Evolutionary conservation across 495 filamentous ascomycete genomes (phyloP), one percentile per base, ranked within the genome.

Genomic region (Ascodesmis nigricans): DNA sequence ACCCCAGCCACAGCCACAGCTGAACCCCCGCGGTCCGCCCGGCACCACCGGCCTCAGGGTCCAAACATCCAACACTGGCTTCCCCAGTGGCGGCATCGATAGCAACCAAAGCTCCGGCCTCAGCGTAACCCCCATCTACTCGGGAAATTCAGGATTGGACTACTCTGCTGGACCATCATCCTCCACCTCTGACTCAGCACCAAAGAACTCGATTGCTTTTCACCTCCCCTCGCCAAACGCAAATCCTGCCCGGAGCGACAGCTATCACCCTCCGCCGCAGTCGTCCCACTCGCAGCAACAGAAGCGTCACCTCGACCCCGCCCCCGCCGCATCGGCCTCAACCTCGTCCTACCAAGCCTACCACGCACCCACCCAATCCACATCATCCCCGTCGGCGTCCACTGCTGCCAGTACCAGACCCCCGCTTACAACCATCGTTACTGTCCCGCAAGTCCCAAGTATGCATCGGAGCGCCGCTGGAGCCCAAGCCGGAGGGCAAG

Each of bases 51-150:
- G 24, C 24, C 38, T 47, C 21, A 36, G 44, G 20, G 43, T 47
- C 3, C 38, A 42, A 17, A 47, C 44, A 2, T 46, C 43, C 2
- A 26, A 46, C 3, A 24, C 31, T 4, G 23, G 23, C 6, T 11
- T 25, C 11, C 6, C 6, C 10, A 37, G 31, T 2, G 18, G 21
- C 13, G 31, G 39, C 28, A 31, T 16, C 9, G 16, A n/a, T 16
- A 14, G 13, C 2, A 21, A 16, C 10, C 5, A 37, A 6, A 37
- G 30, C 27, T 37, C 35, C 8, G 47, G 41, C 18, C 35, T 45
- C 29, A n/a, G n/a, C n/a, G n/a, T n/a, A n/a, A 50, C 47, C 17
- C 41, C 47, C 7, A 50, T 50, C 35, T 37, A 50, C 29, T 49
- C 47, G 11, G 47, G 47, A 5, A 26, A 26, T 18, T 37, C 35